Evolutionary conservation across 169 alveolate genomes (phyloP).

Genomic region (Plasmodium fragile): DNA sequence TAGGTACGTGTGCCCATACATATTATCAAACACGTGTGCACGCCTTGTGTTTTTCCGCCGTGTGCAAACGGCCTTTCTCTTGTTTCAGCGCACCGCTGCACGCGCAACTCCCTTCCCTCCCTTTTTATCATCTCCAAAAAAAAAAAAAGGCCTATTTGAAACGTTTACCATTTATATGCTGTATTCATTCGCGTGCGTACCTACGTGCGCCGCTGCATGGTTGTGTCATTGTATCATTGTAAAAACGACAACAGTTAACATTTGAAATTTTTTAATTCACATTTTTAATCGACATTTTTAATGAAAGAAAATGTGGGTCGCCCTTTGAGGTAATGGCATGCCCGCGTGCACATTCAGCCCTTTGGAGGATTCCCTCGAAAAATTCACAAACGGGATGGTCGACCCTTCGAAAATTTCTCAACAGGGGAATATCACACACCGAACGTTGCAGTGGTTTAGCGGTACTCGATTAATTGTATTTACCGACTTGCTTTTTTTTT

Average conservation of each 20-base stretch:
- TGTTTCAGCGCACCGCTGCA: background rate
- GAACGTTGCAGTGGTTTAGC: background rate
- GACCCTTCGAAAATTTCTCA: background rate
- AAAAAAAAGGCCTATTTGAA: background rate
- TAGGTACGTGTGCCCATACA: background rate
- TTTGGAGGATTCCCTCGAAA: background rate
- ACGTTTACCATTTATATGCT: constrained; percentile 7
- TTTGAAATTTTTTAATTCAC: background rate
- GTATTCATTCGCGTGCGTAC: background rate
- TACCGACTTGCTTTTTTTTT: background rate
- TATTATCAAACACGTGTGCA: background rate
- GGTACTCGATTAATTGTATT: background rate
- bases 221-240: background rate
- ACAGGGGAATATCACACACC: background rate
- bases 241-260: background rate
- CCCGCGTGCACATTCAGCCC: too few relatives aligned
- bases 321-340: too few relatives aligned
- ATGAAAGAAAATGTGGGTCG: background rate
- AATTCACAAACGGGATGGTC: background rate
- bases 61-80: background rate
- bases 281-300: background rate
- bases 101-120: background rate
- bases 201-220: background rate
- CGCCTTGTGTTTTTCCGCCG: background rate
- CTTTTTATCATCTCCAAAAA: background rate